Conservation (phyloP, 495 filamentous ascomycete species). For the Aspergillus campestris region DNA sequence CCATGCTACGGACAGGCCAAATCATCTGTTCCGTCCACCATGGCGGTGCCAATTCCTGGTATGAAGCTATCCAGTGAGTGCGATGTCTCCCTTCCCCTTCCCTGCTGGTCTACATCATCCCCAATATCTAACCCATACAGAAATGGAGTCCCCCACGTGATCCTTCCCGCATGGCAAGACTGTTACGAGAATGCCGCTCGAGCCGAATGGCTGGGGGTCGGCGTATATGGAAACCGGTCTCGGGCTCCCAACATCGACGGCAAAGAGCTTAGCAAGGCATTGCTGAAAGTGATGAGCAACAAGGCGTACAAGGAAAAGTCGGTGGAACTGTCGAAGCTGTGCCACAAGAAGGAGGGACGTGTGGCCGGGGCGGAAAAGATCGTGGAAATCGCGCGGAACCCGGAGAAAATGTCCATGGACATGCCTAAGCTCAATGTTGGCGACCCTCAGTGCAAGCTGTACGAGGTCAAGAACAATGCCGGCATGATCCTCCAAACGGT, state of each 20-base stretch:
- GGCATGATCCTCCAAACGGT: slow-evolving; percentile 10
- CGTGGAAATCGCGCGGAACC: slow-evolving; percentile 11
- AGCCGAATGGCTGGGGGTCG: slow-evolving; percentile 41
- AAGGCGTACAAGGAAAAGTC: slow-evolving; percentile 13
- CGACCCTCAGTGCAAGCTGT: slow-evolving; percentile 3
- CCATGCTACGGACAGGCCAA: slow-evolving; percentile 36
- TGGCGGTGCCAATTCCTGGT: slow-evolving; percentile 45
- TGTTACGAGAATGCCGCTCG: slow-evolving; percentile 41
- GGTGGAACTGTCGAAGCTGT: slow-evolving; percentile 9
- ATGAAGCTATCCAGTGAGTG: slow-evolving; percentile 44
- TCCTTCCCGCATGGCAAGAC: slow-evolving; percentile 44
- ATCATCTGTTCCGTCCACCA: slow-evolving; percentile 45
- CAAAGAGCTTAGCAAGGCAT: slow-evolving; percentile 21
- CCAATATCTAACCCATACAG: slow-evolving; percentile 13
- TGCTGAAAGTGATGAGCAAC: slow-evolving; percentile 22
- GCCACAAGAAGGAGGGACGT: slow-evolving; percentile 15
- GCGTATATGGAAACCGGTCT: slow-evolving; percentile 35
- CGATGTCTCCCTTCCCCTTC: no score
- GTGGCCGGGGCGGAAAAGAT: slow-evolving; percentile 14
- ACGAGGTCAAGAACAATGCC: slow-evolving; percentile 5
- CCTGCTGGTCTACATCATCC: not conserved
- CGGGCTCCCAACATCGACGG: slow-evolving; percentile 24
- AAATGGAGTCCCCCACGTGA: slow-evolving; percentile 40
- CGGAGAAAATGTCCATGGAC: slow-evolving; percentile 13
- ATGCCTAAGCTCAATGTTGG: slow-evolving; percentile 6